Base-by-base conservation (phyloP, 768 basidiomycete species). In the Coprinopsis sp. region DNA sequence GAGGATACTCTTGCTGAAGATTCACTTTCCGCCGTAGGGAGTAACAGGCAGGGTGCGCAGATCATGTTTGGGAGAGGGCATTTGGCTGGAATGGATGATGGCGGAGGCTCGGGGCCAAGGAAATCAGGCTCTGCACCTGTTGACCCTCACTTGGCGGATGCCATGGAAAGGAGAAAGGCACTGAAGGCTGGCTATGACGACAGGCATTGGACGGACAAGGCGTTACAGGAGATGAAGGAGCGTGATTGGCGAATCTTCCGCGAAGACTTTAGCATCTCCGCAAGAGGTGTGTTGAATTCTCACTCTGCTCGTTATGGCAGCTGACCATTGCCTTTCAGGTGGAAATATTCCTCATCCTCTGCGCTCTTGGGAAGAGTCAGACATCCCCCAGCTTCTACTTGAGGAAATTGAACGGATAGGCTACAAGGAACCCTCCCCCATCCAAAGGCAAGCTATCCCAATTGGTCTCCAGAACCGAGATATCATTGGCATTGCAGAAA, bases 171-270 rank as follows among this genome's bases (percentile, higher is more conserved):
- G 49, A 72, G 90, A 49, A 82, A 79, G 61, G 90, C 91, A 10
- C 79, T 80, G 49, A 88, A 88, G 68, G 71, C 77, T 37, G 89
- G 88, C 3, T 71, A 89, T 44, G 95, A 97, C 62, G 96, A 97
- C 63, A 76, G 94, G 49, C 96, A 99, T 70, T 99, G 96, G 96
- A 87, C 91, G 0, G 94, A 98, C 13, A 99, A 99, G 64, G 79
- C 84, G 1, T 70, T 98, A 33, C 63, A 74, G 3, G 93, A 97
- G 67, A 97, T 99, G 85, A 91, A 87, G 61, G 96, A 98, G 58
- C 76, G 96, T 38, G 96, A 99, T 63, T 99, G 96, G 96, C 82
- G 96, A 57, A 99, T 99, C 62, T 98, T 99, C 72, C 73, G 94
- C 51, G 96, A 98, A 66, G 96, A 99, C 66, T 99, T 95, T 70